phyloP scores from a whole-genome alignment of 129 eudicot species.

The Artemisia annua region DNA sequence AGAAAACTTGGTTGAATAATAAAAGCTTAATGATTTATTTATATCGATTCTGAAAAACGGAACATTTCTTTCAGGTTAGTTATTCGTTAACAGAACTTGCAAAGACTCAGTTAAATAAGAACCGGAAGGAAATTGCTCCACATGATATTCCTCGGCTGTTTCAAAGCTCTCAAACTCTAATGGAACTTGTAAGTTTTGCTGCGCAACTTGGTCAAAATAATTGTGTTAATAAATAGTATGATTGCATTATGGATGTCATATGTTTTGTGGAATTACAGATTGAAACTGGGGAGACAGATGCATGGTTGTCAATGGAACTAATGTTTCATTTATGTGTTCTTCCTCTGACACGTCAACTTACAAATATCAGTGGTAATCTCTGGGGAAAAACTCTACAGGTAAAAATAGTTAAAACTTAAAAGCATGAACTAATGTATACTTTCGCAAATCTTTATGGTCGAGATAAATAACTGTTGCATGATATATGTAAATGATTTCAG shows the following conservation, averaged over 20 bases:
- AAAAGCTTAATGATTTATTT: constrained; percentile 12
- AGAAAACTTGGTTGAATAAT: background rate
- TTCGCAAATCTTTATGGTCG: background rate
- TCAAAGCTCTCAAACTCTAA: constrained; percentile 68
- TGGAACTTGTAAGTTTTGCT: constrained; percentile 76
- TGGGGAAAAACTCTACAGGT: constrained; percentile 99
- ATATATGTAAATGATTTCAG: constrained; percentile 41
- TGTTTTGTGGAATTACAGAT: constrained; percentile 49
- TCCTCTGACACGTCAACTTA: constrained; percentile 96
- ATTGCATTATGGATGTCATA: constrained; percentile 12
- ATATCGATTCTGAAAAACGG: background rate
- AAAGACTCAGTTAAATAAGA: constrained; percentile 83
- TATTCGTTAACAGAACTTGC: constrained; percentile 95
- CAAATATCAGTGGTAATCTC: constrained; percentile 94
- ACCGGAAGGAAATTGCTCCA: constrained; percentile 86
- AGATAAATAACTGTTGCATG: background rate
- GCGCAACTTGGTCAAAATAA: background rate
- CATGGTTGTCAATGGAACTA: constrained; percentile 98
- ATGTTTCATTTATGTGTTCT: constrained; percentile 96
- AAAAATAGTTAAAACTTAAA: constrained; percentile 21
- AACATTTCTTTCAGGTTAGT: constrained; percentile 71
- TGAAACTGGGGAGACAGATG: constrained; percentile 92
- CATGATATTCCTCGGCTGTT: constrained; percentile 82
- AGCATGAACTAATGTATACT: background rate
- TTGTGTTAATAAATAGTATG: constrained; percentile 12